These are phyloP conservation scores for Fusarium sp. DNA, from an alignment of 2,329 filamentous ascomycete genomes.

Conservation along the genomic window DNA sequence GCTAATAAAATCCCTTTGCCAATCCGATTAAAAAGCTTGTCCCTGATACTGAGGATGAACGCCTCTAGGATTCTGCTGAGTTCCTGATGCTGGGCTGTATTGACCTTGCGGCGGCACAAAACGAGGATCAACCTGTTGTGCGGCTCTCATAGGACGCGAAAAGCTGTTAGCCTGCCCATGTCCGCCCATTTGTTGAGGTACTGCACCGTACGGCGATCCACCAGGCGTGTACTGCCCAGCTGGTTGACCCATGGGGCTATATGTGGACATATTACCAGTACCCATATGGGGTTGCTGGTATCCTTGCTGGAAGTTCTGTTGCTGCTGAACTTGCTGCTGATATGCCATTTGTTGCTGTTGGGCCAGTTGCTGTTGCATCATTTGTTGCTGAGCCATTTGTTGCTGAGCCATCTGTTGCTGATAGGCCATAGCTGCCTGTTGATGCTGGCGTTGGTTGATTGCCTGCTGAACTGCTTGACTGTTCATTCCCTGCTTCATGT, in stretches of 20 bases:
- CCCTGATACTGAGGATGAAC: conserved; percentile 54
- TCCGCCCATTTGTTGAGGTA: conserved; percentile 39
- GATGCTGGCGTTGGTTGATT: conserved; percentile 41
- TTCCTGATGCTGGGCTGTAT: conserved; percentile 42
- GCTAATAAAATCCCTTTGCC: background rate
- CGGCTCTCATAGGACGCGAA: conserved; percentile 52
- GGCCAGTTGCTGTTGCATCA: conserved; percentile 45
- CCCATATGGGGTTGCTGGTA: conserved; percentile 46
- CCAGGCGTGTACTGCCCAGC: conserved; percentile 40
- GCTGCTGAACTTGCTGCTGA: conserved; percentile 64
- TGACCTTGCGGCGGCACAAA: conserved; percentile 52
- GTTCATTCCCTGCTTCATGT: conserved; percentile 76
- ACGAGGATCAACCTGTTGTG: conserved; percentile 48
- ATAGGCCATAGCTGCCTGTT: conserved; percentile 33
- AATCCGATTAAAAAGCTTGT: conserved; percentile 51
- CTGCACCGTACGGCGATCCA: conserved; percentile 42
- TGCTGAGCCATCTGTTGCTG: conserved; percentile 66
- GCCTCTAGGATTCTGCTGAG: conserved; percentile 39
- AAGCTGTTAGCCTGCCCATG: conserved; percentile 48
- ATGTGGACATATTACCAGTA: conserved; percentile 45
- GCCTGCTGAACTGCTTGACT: conserved; percentile 44
- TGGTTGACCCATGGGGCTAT: conserved; percentile 46
- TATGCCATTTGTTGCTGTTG: conserved; percentile 52
- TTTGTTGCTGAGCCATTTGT: conserved; percentile 48
- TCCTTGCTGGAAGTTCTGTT: conserved; percentile 44